Base-by-base conservation (phyloP, 177 flowering plant genomes). In the Tripterygium wilfordii region DNA sequence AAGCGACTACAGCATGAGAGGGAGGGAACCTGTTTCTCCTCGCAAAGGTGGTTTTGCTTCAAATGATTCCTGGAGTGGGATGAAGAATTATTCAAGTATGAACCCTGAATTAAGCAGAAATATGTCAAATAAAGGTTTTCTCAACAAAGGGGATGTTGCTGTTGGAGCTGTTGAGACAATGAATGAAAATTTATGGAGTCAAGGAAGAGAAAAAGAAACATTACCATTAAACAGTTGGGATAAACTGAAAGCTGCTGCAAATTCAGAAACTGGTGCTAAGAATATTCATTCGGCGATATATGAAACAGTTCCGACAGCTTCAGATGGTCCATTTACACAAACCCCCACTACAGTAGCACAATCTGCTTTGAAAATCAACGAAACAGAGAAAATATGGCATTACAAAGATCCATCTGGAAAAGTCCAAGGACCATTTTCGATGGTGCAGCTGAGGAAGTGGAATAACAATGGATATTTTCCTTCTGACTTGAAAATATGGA, bases 401-500 rank as follows among this genome's bases (percentile, higher is more conserved):
- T 94, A 94, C 59, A 40, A 70, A 67, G 99, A 94, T 49, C 95
- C 99, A 36, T 45, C 83, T 42, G 91, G 88, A 36, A 85, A 78
- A 74, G 61, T 74, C 19, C 99, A 90, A 63, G 99, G 99, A 35
- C 99, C 99, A 47, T 90, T 94, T 75, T 85, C 92, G 15, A 70
- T 85, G 63, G 72, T 62, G 24, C 95, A 90, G 74, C 71, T 94
- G 62, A 76, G 81, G 5, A 90, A 87, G 61, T 94, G 97, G 99
- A 85, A 63, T 59, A 81, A 71, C 36, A 79, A 75, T 18, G 96
- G 96, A 17, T 85, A 72, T 48, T 94, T 94, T 37, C 96, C 99
- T 31, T 63, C 77, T 23, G 72, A 85, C 58, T 66, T 90, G 52
- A 75, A 53, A 61, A 77, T 94, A 25, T 94, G 99, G 99, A 87